Evolutionary conservation across 2,329 filamentous ascomycete species (phyloP).

Genomic region (Fusarium buharicum): DNA sequence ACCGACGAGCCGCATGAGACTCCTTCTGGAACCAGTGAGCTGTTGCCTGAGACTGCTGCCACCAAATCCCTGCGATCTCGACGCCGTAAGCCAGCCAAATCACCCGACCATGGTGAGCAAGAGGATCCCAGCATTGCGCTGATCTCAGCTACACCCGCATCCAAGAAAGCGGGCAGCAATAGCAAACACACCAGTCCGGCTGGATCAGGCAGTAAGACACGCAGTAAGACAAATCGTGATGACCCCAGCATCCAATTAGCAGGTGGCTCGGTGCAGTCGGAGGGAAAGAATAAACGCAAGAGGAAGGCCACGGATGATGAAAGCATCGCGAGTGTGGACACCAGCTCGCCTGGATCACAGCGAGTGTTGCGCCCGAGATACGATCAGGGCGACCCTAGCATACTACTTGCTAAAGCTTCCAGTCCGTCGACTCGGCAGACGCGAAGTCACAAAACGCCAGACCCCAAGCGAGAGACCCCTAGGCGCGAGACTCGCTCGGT

Average conservation of each 20-base stretch:
- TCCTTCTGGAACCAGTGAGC: slow-evolving; percentile 21
- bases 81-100: slow-evolving; percentile 40
- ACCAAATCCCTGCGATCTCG: slow-evolving; percentile 48
- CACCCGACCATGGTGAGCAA: slow-evolving; percentile 38
- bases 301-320: slow-evolving; percentile 31
- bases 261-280: slow-evolving; percentile 33
- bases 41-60: slow-evolving; percentile 43
- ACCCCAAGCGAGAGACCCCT: slow-evolving; percentile 36
- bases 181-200: slow-evolving; percentile 34
- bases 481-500: slow-evolving; percentile 42
- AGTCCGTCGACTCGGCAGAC: slow-evolving; percentile 37
- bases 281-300: slow-evolving; percentile 37
- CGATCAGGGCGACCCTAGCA: slow-evolving; percentile 41
- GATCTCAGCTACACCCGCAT: slow-evolving; percentile 37
- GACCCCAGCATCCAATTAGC: slow-evolving; percentile 42
- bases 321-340: slow-evolving; percentile 23
- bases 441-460: slow-evolving; percentile 39
- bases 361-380: slow-evolving; percentile 46
- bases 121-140: slow-evolving; percentile 48
- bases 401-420: slow-evolving; percentile 41
- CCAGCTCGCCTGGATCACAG: slow-evolving; percentile 37
- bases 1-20: slow-evolving; percentile 15
- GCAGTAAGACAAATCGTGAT: slow-evolving; percentile 41
- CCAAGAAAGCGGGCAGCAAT: slow-evolving; percentile 19
- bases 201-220: slow-evolving; percentile 43